These are phyloP conservation scores for Anethum foeniculum DNA, from an alignment of 140 eudicot genomes.

Conservation along the genomic window DNA sequence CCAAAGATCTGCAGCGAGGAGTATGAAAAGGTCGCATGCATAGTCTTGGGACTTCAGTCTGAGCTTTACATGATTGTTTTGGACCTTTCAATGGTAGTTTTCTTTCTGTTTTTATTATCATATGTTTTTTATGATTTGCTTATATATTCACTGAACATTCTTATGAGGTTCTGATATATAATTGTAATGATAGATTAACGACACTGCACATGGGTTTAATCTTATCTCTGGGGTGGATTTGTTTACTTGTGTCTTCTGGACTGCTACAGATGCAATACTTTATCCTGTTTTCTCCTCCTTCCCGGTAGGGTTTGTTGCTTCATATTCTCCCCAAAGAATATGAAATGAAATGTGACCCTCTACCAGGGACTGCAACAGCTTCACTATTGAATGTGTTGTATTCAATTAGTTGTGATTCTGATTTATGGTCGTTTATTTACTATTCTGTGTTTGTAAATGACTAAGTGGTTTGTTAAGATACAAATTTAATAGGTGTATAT, in stretches of 20 bases:
- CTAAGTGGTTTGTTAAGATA: no score
- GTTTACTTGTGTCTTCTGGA: constrained; percentile 56
- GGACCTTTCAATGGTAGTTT: constrained; percentile 76
- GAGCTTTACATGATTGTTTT: constrained; percentile 63
- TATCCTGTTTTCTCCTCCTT: constrained; percentile 65
- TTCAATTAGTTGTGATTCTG: no score
- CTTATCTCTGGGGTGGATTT: constrained; percentile 63
- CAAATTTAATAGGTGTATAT: no score
- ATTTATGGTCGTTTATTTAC: no score
- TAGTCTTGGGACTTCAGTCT: constrained; percentile 73
- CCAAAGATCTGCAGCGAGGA: constrained; percentile 72
- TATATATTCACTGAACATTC: constrained; percentile 14
- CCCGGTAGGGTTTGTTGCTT: constrained; percentile 36
- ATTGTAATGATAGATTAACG: constrained; percentile 50
- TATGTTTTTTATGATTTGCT: neutral
- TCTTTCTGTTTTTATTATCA: neutral
- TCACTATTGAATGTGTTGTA: no score
- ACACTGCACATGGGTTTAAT: constrained; percentile 76
- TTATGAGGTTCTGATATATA: constrained; percentile 25
- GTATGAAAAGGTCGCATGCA: constrained; percentile 49
- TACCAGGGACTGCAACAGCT: no score
- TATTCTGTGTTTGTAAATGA: no score
- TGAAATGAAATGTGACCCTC: no score
- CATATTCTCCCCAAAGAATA: neutral
- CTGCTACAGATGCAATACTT: constrained; percentile 56